Evolutionary conservation across 2,329 filamentous ascomycete species (phyloP).

Genomic region (Xylaria sp.): DNA sequence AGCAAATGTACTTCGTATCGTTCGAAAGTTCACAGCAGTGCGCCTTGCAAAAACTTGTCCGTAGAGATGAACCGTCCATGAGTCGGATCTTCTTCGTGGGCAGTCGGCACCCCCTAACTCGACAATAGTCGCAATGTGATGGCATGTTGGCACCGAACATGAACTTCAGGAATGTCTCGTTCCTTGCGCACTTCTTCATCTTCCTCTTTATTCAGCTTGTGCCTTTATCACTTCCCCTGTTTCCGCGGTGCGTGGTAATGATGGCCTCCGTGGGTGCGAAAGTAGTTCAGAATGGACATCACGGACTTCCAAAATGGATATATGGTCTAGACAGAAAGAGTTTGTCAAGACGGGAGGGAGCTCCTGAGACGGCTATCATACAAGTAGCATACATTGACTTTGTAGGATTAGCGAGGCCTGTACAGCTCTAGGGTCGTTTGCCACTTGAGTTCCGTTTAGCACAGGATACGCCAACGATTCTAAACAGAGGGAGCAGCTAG

Average conservation of each 20-base stretch:
- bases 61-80: background rate
- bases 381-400: background rate
- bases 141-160: background rate
- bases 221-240: background rate
- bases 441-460: background rate
- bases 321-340: background rate
- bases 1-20: background rate
- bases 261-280: background rate
- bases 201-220: background rate
- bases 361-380: background rate
- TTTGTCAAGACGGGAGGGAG: background rate
- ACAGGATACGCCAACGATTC: background rate
- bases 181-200: background rate
- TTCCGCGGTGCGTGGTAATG: background rate
- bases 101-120: background rate
- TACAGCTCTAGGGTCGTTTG: background rate
- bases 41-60: background rate
- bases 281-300: background rate
- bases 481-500: background rate
- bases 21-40: background rate
- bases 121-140: background rate
- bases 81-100: background rate
- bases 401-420: background rate
- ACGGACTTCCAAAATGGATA: background rate
- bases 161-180: background rate